phyloP scores from a whole-genome alignment of 139 green algal genomes.

The Chlamydomonas schloesseri region DNA sequence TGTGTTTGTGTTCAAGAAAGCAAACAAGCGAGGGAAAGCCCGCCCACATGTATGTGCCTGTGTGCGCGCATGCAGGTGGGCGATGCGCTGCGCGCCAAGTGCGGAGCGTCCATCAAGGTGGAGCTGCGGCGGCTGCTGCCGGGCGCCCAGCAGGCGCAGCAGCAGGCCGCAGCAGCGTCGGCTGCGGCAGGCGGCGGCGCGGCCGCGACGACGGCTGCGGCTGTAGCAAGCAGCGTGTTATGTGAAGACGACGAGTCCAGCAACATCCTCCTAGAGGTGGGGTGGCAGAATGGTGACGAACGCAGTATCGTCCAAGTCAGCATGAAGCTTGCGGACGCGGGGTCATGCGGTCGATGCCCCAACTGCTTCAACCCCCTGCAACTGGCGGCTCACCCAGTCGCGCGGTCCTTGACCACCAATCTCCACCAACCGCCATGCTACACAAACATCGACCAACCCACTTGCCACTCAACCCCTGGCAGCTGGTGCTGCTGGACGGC shows the following conservation, averaged over 20 bases:
- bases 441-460: too few species aligned
- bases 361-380: too few species aligned
- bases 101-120: slow-evolving; percentile 77
- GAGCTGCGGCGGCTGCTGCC: slow-evolving; percentile 59
- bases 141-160: not conserved
- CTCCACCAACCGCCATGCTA: too few species aligned
- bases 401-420: too few species aligned
- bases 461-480: too few species aligned
- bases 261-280: slow-evolving; percentile 36
- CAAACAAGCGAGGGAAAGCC: too few species aligned
- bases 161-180: not conserved
- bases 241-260: slow-evolving; percentile 9
- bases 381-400: too few species aligned
- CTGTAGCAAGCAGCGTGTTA: too few species aligned
- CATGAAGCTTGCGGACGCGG: too few species aligned
- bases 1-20: too few species aligned
- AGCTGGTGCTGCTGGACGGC: slow-evolving; percentile 52
- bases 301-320: not conserved
- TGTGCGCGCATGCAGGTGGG: slow-evolving; percentile 31
- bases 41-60: too few species aligned
- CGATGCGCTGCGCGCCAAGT: slow-evolving; percentile 83
- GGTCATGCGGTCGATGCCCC: too few species aligned
- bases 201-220: not conserved
- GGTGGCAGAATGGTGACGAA: not conserved
- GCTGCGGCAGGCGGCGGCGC: not conserved